Evolutionary conservation across 148 eudicot species (phyloP).

Genomic region (Silene latifolia): DNA sequence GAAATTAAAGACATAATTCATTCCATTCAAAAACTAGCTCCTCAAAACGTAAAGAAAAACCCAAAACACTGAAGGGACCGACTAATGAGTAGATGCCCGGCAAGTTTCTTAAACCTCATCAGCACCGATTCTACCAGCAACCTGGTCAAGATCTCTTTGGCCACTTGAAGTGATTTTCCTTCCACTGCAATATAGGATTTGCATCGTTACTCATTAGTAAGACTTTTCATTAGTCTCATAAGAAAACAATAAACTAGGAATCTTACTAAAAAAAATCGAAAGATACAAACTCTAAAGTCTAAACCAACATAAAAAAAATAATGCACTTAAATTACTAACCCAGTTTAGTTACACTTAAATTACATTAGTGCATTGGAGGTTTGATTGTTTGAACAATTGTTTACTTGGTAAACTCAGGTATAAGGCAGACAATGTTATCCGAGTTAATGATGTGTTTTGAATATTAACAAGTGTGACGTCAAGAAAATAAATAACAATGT

Average conservation of each 20-base stretch:
- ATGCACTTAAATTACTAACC: too few relatives aligned
- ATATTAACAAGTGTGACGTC: too few relatives aligned
- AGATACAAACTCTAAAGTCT: too few relatives aligned
- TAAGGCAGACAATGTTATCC: too few relatives aligned
- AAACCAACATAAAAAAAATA: too few relatives aligned
- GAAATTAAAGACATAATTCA: background rate
- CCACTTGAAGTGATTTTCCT: slow-evolving; percentile 72
- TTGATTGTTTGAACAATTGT: too few relatives aligned
- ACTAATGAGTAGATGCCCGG: background rate
- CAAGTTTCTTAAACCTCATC: slow-evolving; percentile 19
- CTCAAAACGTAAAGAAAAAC: background rate
- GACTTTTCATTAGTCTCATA: background rate
- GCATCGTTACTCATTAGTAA: background rate
- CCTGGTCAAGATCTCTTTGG: slow-evolving; percentile 76
- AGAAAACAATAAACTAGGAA: background rate
- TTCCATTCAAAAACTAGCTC: background rate
- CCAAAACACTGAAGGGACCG: background rate
- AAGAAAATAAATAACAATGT: too few relatives aligned
- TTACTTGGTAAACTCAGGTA: too few relatives aligned
- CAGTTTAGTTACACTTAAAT: too few relatives aligned
- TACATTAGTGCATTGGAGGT: too few relatives aligned
- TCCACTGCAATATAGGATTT: slow-evolving; percentile 37
- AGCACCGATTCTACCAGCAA: slow-evolving; percentile 56
- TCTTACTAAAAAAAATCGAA: too few relatives aligned
- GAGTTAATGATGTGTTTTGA: too few relatives aligned